Percentiles rank a stretch among this genome's conserved stretches.
phyloP scores from a whole-genome alignment of 352 stramenopile species.

The Elongisporangium senticosum region DNA sequence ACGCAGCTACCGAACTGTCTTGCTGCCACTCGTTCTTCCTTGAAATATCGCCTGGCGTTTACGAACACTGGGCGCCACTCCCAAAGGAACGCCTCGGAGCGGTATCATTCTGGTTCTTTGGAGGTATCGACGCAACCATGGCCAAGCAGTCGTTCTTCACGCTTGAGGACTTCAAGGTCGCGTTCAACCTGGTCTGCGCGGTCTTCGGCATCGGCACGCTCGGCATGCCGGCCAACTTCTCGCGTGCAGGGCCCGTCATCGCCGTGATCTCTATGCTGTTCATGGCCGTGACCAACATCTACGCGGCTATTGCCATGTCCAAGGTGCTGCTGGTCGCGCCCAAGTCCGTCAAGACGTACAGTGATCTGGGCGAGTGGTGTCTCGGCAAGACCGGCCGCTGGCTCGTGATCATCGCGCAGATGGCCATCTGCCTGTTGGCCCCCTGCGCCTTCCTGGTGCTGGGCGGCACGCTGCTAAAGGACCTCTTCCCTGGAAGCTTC shows the following conservation, averaged over 20 bases:
- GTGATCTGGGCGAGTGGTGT: constrained; percentile 43
- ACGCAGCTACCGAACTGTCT: background rate
- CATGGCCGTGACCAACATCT: constrained; percentile 57
- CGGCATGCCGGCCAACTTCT: constrained; percentile 49
- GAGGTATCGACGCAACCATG: background rate
- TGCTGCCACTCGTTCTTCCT: background rate
- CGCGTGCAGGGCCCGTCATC: constrained; percentile 31
- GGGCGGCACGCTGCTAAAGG: constrained; percentile 29
- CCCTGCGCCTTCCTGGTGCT: constrained; percentile 33
- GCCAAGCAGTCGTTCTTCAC: constrained; percentile 22
- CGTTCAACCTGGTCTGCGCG: constrained; percentile 42
- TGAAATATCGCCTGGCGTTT: background rate
- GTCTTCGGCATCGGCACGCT: constrained; percentile 46
- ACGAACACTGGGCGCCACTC: too few relatives aligned
- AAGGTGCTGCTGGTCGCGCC: constrained; percentile 45
- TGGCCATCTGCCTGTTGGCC: constrained; percentile 34
- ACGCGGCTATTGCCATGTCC: constrained; percentile 37
- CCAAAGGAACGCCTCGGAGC: background rate
- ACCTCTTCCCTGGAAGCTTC: constrained; percentile 42
- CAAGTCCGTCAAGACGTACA: constrained; percentile 37
- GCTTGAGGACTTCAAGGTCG: constrained; percentile 41
- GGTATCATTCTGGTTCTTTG: background rate
- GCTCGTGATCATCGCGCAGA: constrained; percentile 34
- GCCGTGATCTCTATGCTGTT: constrained; percentile 39
- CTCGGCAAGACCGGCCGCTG: constrained; percentile 39